Percentiles rank a stretch among this genome's conserved stretches.
Conservation (phyloP, 2,329 filamentous ascomycete genomes). For the Ceratocystis albifundus region DNA sequence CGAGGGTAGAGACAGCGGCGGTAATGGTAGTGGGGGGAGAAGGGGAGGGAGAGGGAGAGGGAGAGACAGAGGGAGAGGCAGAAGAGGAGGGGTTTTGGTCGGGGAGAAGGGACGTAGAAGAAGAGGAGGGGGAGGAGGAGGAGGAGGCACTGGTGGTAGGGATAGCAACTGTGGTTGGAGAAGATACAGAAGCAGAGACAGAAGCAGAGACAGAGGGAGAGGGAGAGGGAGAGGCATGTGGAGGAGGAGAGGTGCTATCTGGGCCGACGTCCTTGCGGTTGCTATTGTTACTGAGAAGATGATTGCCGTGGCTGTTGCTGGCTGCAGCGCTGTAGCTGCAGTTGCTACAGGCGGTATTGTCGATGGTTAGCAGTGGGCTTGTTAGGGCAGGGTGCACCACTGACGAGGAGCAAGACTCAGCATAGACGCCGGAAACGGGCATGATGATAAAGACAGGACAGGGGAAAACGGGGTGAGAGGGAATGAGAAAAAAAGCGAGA, state of each 20-base stretch:
- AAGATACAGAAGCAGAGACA: slow-evolving; percentile 24
- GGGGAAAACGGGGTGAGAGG: slow-evolving; percentile 19
- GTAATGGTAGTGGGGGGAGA: background rate
- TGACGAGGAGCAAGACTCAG: slow-evolving; percentile 6
- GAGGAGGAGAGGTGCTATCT: slow-evolving; percentile 9
- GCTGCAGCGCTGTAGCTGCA: slow-evolving; percentile 21
- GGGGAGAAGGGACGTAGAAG: background rate
- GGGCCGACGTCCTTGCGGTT: slow-evolving; percentile 24
- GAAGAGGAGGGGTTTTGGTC: slow-evolving; percentile 5
- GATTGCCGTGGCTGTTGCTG: slow-evolving; percentile 25
- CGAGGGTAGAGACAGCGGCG: background rate
- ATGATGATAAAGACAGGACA: slow-evolving; percentile 12
- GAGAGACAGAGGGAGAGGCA: background rate
- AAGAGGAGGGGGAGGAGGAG: background rate
- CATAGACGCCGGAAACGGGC: background rate
- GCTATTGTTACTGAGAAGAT: slow-evolving; percentile 26
- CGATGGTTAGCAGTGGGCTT: slow-evolving; percentile 27
- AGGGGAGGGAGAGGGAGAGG: slow-evolving; percentile 4
- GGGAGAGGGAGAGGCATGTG: slow-evolving; percentile 24
- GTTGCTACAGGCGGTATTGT: slow-evolving; percentile 27
- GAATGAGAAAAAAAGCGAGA: slow-evolving; percentile 20
- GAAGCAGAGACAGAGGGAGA: slow-evolving; percentile 24
- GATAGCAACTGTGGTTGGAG: slow-evolving; percentile 22
- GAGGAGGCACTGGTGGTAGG: slow-evolving; percentile 20
- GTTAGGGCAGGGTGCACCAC: slow-evolving; percentile 38